Base-by-base conservation (phyloP, 495 filamentous ascomycete species). In the Cudoniella acicularis region DNA sequence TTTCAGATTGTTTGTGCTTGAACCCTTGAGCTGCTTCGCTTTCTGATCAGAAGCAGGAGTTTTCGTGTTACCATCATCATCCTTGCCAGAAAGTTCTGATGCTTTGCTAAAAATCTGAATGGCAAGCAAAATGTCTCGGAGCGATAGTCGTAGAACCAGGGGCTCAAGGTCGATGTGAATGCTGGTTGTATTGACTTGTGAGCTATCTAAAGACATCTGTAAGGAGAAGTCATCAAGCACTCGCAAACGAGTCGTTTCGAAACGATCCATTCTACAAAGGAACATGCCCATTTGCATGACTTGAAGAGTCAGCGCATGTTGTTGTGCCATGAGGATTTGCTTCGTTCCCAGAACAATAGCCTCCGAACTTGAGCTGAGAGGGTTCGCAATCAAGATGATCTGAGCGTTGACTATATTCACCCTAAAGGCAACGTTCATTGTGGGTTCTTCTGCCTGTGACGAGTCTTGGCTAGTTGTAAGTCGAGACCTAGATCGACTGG, bases 151-250 rank as follows among this genome's bases (percentile, higher is more conserved):
- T 10, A 98, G 81, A n/a, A 98, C 89, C 20, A 98, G 77, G 0
- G 95, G 94, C 69, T 98, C 91, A 49, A 98, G 75, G 53, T 96
- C 89, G 8, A 94, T 81, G 60, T 89, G 83, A 49, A 98, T 92
- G 59, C 81, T 94, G 1, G 88, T 94, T 23, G 86, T 62, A 16
- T 82, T 77, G 2, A 86, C 80, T 57, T 86, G 82, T 43, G 82
- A 87, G 30, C 84, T 94, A 66, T 98, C 92, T 78, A 97, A 83
- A 2, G 92, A 92, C 63, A 96, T 78, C 60, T 92, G 88, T 26
- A 98, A 69, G 8, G 91, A 96, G 71, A 98, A 98, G 67, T 98
- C 91, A 67, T 98, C 94, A 21, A 98, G 79, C 62, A 98, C 96
- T 21, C 95, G 86, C 27, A 93, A 77, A 51, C 85, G 80, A 59